Base-by-base conservation (phyloP, 1,139 yeast genomes). In the Candida labiduridarum region DNA sequence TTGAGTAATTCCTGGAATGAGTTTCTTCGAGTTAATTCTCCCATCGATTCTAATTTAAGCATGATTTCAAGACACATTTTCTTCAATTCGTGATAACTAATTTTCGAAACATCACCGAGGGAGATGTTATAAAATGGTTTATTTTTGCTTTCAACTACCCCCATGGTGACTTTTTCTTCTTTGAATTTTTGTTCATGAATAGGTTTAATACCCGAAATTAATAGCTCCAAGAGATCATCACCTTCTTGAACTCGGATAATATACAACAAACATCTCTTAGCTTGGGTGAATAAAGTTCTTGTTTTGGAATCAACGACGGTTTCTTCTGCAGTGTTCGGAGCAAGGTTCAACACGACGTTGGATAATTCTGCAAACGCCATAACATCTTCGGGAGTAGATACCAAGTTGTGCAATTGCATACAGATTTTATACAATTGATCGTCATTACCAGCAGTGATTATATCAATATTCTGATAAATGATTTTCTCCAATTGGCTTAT, bases 161-260 rank as follows among this genome's bases (percentile, higher is more conserved):
- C 4, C 61, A 48, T 49, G 70, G 75, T 40, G 58, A 62, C 46
- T 41, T 67, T 67, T 56, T 87, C 94, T 35, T 69, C 69, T 51
- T 74, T 72, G 67, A 87, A 91, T 49, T 67, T 74, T 10, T 73
- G 68, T 60, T 91, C 97, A 63, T 90, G 90, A 15, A 72, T 75
- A 0, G 84, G 84, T 25, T 78, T 73, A 27, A 92, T 89, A 1
- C 88, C 87, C 8, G 91, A 83, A 4, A 89, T 79, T 49, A 91
- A 72, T 46, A 92, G 71, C 44, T 89, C 96, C 54, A 89, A 76
- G 45, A 94, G 68, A 53, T 85, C 87, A 2, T 81, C 76, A 19
- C 90, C 90, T 31, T 82, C 81, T 69, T 94, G 96, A 12, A 94
- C 89, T 54, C 92, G 83, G 53, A 92, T 82, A 58, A 92, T 84